Conservation (phyloP, 2,329 filamentous ascomycete species). For the Colletotrichum lindemuthianum region DNA sequence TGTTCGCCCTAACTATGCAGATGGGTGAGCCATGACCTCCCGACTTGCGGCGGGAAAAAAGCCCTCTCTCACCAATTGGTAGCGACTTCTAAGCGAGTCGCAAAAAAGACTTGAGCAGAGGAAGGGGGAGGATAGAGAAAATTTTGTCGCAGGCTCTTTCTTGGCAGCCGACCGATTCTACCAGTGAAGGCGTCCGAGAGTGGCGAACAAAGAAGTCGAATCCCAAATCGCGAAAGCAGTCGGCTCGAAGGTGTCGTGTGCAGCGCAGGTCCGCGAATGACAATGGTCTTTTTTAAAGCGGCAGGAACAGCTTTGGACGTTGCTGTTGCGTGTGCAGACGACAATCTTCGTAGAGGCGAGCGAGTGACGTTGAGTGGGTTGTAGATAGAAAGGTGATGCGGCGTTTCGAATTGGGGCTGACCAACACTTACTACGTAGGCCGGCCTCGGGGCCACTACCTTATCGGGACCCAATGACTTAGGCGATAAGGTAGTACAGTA, state of each 20-base stretch:
- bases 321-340: conserved; percentile 43
- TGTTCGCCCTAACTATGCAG: conserved; percentile 35
- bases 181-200: conserved; percentile 72
- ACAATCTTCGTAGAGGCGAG: conserved; percentile 47
- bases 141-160: not conserved
- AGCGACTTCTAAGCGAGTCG: conserved; percentile 11
- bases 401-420: conserved; percentile 24
- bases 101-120: not conserved
- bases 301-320: conserved; percentile 25
- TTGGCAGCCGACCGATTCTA: conserved; percentile 43
- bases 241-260: conserved; percentile 46
- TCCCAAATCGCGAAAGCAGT: conserved; percentile 50
- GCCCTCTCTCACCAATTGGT: conserved; percentile 34
- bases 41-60: conserved; percentile 32
- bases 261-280: conserved; percentile 3
- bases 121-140: not conserved
- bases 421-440: conserved; percentile 26
- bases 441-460: not conserved
- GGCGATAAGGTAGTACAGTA: not conserved
- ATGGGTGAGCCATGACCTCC: conserved; percentile 32
- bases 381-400: conserved; percentile 30
- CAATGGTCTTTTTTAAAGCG: conserved; percentile 36
- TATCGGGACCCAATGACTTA: not conserved
- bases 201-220: conserved; percentile 38
- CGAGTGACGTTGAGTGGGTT: conserved; percentile 41